phyloP scores from a whole-genome alignment of 1,284 basidiomycete genomes.

The Laetiporus sulphureus region DNA sequence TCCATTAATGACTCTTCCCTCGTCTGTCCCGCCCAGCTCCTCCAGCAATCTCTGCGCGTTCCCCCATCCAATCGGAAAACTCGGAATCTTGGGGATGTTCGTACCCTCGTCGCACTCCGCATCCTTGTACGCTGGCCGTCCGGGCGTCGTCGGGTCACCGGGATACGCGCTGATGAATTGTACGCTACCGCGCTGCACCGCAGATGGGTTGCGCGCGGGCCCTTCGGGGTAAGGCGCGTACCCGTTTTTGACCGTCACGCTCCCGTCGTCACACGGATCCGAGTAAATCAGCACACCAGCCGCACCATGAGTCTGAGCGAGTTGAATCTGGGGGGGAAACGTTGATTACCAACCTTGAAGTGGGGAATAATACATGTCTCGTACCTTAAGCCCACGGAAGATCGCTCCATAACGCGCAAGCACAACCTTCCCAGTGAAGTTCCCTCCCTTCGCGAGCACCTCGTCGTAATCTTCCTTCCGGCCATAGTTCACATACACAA shows the following conservation, averaged over 20 bases:
- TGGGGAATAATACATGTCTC: too few species aligned
- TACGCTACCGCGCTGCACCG: conserved; percentile 87
- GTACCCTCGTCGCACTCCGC: conserved; percentile 61
- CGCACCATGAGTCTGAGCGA: conserved; percentile 80
- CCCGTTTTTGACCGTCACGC: conserved; percentile 74
- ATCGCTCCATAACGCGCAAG: conserved; percentile 75
- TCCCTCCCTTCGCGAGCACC: conserved; percentile 44
- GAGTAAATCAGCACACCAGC: conserved; percentile 76
- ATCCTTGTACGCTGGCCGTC: conserved; percentile 82
- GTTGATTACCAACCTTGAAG: too few species aligned
- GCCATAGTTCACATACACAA: conserved; percentile 84
- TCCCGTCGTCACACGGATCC: conserved; percentile 87
- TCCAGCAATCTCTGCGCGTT: conserved; percentile 58
- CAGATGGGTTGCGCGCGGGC: conserved; percentile 80
- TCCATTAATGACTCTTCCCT: conserved; percentile 38
- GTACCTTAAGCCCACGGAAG: conserved; percentile 86
- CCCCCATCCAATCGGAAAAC: conserved; percentile 68
- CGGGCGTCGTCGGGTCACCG: conserved; percentile 83
- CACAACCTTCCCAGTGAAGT: conserved; percentile 80
- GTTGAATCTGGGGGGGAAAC: too few species aligned
- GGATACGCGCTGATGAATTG: conserved; percentile 81
- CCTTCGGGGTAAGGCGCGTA: conserved; percentile 76
- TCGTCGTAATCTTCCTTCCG: conserved; percentile 47
- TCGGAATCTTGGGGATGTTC: conserved; percentile 81
- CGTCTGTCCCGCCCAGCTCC: conserved; percentile 42